A percentile compares a stretch with the other conserved stretches of the same genome.
Conservation (phyloP, 164 flowering plant genomes). For the Magnolia officinalis region DNA sequence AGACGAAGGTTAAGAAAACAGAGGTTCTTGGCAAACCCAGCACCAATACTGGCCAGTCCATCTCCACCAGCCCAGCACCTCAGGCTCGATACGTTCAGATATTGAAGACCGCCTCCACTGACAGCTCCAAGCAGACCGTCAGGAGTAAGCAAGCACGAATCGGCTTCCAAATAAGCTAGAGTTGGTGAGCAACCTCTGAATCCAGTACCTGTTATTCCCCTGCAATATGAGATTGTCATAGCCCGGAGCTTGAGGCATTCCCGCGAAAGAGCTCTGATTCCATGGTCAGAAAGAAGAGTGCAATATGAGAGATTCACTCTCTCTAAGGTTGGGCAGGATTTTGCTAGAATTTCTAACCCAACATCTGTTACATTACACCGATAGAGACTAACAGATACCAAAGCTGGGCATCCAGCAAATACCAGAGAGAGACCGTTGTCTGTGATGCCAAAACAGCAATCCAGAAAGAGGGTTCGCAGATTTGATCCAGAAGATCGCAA, state of each 20-base stretch:
- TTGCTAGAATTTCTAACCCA: constrained; percentile 46
- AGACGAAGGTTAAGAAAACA: constrained; percentile 43
- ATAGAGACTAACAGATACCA: constrained; percentile 49
- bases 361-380: constrained; percentile 52
- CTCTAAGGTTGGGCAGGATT: constrained; percentile 39
- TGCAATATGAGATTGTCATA: constrained; percentile 43
- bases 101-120: constrained; percentile 31
- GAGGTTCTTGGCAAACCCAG: constrained; percentile 45
- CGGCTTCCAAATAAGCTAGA: constrained; percentile 55
- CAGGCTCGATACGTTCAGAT: constrained; percentile 41
- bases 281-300: constrained; percentile 44
- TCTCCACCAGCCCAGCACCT: constrained; percentile 31
- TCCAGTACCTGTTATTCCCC: constrained; percentile 48
- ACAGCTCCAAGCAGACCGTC: constrained; percentile 49
- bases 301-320: constrained; percentile 58
- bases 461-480: constrained; percentile 39
- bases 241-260: constrained; percentile 42
- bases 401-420: constrained; percentile 43
- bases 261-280: constrained; percentile 37
- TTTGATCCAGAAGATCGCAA: constrained; percentile 41
- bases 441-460: constrained; percentile 58
- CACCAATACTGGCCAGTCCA: constrained; percentile 48
- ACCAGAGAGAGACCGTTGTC: constrained; percentile 47
- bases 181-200: constrained; percentile 50
- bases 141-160: constrained; percentile 50